Evolutionary conservation across 805 yeast species (phyloP).

Genomic region (Suhomyces sp.): DNA sequence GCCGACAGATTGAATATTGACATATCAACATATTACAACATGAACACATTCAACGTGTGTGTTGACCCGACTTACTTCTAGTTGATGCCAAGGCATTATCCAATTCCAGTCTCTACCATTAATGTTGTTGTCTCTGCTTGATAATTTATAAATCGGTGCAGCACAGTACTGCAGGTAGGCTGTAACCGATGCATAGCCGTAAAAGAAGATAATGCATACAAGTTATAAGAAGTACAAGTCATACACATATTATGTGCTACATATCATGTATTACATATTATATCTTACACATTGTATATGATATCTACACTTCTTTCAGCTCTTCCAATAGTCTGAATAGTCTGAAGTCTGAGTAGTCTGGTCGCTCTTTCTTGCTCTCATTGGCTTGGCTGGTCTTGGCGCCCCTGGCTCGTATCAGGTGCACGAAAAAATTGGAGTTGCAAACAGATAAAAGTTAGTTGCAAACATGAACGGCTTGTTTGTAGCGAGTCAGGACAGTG

Average conservation of each 20-base stretch:
- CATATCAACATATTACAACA: too few species aligned
- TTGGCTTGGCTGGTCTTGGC: background rate
- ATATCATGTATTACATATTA: too few species aligned
- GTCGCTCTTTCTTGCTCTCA: background rate
- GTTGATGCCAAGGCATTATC: conserved; percentile 15
- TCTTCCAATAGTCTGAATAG: too few species aligned
- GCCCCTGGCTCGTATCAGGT: background rate
- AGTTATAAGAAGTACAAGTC: too few species aligned
- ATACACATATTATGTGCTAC: background rate
- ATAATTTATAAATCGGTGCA: background rate
- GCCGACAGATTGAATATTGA: too few species aligned
- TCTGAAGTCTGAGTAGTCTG: too few species aligned
- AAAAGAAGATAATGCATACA: background rate
- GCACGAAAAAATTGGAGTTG: background rate
- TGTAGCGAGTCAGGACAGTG: background rate
- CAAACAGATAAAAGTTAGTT: background rate
- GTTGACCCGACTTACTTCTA: conserved; percentile 17
- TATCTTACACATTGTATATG: too few species aligned
- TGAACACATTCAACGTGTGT: too few species aligned
- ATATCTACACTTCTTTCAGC: too few species aligned
- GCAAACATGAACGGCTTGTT: background rate
- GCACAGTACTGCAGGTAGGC: background rate
- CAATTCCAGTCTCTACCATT: background rate
- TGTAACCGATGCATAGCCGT: background rate
- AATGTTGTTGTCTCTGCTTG: background rate